Conservation (phyloP, 2,329 filamentous ascomycete genomes). For the Corinectria fuckeliana region DNA sequence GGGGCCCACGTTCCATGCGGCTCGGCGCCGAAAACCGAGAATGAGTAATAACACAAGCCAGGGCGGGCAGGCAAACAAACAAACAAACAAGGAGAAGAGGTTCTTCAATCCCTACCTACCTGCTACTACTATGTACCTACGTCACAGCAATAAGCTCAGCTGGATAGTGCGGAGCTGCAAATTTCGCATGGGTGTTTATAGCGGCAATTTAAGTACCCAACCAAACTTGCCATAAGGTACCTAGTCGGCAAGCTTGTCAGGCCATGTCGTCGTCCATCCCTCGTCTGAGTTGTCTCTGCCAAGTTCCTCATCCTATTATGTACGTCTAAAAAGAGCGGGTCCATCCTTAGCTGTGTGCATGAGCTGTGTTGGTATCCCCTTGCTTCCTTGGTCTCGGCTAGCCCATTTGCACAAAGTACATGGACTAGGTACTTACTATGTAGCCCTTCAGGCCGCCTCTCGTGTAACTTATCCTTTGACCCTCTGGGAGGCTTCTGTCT, state of each 20-base stretch:
- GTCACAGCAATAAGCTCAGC: slow-evolving; percentile 18
- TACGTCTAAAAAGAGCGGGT: neutral
- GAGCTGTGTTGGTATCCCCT: neutral
- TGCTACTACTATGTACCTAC: too few relatives aligned
- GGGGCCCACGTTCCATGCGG: slow-evolving; percentile 14
- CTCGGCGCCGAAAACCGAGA: slow-evolving; percentile 1
- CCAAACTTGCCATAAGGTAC: too few relatives aligned
- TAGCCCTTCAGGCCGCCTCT: too few relatives aligned
- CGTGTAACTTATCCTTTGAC: neutral
- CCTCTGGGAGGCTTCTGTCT: neutral
- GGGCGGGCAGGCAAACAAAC: neutral
- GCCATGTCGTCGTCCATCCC: too few relatives aligned
- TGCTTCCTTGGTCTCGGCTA: neutral
- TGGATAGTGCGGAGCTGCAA: neutral
- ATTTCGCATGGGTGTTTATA: slow-evolving; percentile 3
- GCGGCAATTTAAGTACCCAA: slow-evolving; percentile 10
- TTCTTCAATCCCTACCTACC: too few relatives aligned
- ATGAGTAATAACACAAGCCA: neutral
- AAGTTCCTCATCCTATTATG: too few relatives aligned
- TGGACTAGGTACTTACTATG: too few relatives aligned
- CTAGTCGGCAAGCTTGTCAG: too few relatives aligned
- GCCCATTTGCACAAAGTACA: neutral
- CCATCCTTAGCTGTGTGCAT: neutral
- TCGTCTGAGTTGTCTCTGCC: too few relatives aligned
- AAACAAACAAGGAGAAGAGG: neutral